A percentile compares a stretch with the other conserved stretches of the same genome.
Evolutionary conservation across 2,329 filamentous ascomycete species (phyloP).

Genomic region (Cladophialophora carrionii): DNA sequence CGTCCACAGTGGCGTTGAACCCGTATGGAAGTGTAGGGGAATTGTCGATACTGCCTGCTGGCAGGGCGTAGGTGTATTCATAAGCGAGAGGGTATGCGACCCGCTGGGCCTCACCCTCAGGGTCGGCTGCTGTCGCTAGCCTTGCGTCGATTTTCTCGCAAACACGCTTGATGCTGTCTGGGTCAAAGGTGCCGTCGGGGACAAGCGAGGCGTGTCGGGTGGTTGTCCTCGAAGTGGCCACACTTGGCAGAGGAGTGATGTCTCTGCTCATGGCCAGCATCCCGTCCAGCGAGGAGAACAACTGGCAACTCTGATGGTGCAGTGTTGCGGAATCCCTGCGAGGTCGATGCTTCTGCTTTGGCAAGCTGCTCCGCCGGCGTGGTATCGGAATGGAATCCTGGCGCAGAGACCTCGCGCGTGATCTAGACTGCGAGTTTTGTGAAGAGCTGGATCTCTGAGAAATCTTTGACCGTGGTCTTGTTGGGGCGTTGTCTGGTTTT

Average conservation of each 20-base stretch:
- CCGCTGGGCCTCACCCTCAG: neutral
- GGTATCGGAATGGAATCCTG: conserved; percentile 18
- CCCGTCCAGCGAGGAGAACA: conserved; percentile 31
- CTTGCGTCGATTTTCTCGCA: conserved; percentile 24
- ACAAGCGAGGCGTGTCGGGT: conserved; percentile 27
- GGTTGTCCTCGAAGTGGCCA: conserved; percentile 17
- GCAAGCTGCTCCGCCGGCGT: conserved; percentile 23
- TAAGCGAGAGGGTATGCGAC: neutral
- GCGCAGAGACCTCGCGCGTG: conserved; percentile 11
- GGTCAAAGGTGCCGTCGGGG: conserved; percentile 7
- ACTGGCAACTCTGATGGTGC: conserved; percentile 27
- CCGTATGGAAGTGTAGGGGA: neutral
- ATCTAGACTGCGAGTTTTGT: neutral
- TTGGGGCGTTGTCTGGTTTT: conserved; percentile 2
- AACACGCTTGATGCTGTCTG: conserved; percentile 9
- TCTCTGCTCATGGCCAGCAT: conserved; percentile 28
- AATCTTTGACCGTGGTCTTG: conserved; percentile 6
- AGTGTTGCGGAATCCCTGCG: conserved; percentile 22
- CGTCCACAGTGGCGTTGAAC: neutral
- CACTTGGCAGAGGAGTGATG: conserved; percentile 26
- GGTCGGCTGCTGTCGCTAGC: conserved; percentile 1
- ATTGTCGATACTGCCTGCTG: neutral
- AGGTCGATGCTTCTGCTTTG: conserved; percentile 7
- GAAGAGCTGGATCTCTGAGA: conserved; percentile 3
- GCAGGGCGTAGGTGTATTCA: conserved; percentile 4